Conservation (phyloP, 1,284 basidiomycete species). For the Cutaneotrichosporon sp. region DNA sequence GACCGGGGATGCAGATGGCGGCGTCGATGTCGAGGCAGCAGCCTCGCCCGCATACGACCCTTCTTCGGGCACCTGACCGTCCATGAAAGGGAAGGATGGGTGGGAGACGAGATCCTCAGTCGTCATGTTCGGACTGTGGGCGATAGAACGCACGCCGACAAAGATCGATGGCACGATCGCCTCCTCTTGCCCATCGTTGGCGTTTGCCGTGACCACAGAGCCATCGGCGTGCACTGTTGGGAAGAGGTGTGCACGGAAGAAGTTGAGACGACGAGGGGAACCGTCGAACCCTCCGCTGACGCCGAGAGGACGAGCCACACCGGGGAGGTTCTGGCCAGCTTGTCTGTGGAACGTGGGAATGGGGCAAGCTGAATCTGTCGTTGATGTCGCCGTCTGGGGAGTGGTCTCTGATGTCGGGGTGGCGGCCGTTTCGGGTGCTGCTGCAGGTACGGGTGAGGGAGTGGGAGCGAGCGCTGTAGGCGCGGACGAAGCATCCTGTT, state of each 20-base stretch:
- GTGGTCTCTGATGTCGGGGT: too few species aligned
- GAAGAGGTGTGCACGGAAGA: conserved; percentile 48
- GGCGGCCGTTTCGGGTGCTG: too few species aligned
- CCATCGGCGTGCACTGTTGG: conserved; percentile 27
- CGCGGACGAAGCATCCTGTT: neutral
- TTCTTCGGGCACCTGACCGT: conserved; percentile 31
- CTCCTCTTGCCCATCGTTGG: conserved; percentile 6
- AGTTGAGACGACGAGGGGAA: conserved; percentile 40
- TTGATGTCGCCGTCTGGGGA: too few species aligned
- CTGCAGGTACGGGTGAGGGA: neutral
- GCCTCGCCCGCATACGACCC: too few species aligned
- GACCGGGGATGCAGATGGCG: neutral
- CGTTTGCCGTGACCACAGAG: neutral
- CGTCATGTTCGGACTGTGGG: conserved; percentile 33
- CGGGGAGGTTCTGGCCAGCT: conserved; percentile 28
- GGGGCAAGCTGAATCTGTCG: too few species aligned
- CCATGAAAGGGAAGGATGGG: conserved; percentile 39
- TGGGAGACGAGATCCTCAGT: conserved; percentile 39
- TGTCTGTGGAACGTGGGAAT: conserved; percentile 38
- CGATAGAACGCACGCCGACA: conserved; percentile 43
- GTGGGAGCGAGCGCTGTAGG: neutral
- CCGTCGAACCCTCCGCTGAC: conserved; percentile 31
- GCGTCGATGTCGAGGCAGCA: neutral
- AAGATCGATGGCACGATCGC: conserved; percentile 45
- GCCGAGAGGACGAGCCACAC: conserved; percentile 8